phyloP scores from a whole-genome alignment of 257 asterid genomes.

The Gentiana dahurica region DNA sequence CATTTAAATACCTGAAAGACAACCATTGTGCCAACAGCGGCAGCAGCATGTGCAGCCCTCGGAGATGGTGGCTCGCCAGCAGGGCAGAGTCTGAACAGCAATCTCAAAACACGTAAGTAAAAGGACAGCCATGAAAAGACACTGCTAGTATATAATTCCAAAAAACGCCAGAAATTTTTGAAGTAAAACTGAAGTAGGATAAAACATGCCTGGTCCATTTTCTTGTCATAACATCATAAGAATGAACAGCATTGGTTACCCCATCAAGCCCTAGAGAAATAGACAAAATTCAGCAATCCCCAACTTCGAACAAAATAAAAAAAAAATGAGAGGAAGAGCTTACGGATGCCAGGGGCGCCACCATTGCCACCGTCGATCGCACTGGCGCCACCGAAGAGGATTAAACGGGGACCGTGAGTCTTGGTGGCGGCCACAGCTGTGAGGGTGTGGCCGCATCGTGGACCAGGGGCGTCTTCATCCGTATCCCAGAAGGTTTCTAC shows the following conservation, averaged over 20 bases:
- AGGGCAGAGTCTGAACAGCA: conserved; percentile 55
- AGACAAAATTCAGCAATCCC: conserved; percentile 6
- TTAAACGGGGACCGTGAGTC: conserved; percentile 82
- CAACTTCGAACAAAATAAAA: background rate
- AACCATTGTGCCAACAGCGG: conserved; percentile 98
- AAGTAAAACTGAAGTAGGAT: background rate
- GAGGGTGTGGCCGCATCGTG: conserved; percentile 89
- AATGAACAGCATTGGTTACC: conserved; percentile 80
- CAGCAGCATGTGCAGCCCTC: conserved; percentile 96
- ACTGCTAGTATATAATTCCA: too few relatives aligned
- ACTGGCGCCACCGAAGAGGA: conserved; percentile 94
- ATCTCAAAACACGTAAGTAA: background rate
- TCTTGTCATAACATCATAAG: conserved; percentile 86
- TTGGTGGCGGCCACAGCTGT: conserved; percentile 89
- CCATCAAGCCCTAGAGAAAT: conserved; percentile 76
- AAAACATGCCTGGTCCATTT: conserved; percentile 79
- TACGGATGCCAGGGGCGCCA: conserved; percentile 85
- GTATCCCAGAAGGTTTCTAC: conserved; percentile 75
- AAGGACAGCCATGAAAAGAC: background rate
- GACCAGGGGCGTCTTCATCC: conserved; percentile 97
- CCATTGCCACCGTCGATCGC: conserved; percentile 90
- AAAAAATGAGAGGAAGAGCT: background rate
- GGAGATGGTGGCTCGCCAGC: conserved; percentile 99
- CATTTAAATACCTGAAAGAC: conserved; percentile 76
- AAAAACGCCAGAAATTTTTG: too few relatives aligned